phyloP scores from a whole-genome alignment of 2,329 filamentous ascomycete species.

The Immersiporthe knoxdaviesiana region DNA sequence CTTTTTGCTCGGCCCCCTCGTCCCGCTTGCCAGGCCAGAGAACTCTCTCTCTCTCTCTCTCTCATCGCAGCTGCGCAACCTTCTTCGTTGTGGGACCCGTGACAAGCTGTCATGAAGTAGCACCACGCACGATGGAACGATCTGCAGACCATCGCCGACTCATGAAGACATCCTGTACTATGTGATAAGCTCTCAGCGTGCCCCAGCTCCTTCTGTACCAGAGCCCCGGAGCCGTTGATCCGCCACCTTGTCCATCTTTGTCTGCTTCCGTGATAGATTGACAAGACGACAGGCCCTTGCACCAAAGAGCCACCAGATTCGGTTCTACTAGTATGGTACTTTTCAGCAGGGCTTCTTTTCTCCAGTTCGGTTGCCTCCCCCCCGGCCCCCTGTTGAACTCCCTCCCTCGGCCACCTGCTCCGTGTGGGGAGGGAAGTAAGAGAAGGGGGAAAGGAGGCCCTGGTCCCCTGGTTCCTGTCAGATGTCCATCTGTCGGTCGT shows the following conservation, averaged over 20 bases:
- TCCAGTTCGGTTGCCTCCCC: not conserved
- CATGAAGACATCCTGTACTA: not conserved
- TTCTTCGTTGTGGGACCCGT: not conserved
- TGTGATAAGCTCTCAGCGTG: not conserved
- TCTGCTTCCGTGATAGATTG: conserved; percentile 15
- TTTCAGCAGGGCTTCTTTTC: not conserved
- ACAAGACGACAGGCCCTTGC: not conserved
- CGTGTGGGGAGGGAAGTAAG: not conserved
- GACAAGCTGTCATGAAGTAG: not conserved
- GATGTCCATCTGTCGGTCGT: conserved; percentile 4
- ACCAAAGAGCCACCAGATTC: not conserved
- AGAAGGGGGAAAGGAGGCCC: not conserved
- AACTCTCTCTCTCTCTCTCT: too few species aligned
- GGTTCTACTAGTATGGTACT: not conserved
- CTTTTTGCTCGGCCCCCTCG: not conserved
- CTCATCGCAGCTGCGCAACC: not conserved
- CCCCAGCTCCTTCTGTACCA: not conserved
- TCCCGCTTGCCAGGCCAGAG: not conserved
- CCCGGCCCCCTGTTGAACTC: too few species aligned
- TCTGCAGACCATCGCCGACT: not conserved
- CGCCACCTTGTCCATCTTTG: conserved; percentile 4
- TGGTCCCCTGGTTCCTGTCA: not conserved
- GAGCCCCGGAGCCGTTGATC: not conserved
- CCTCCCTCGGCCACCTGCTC: conserved; percentile 4
- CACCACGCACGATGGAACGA: not conserved